phyloP scores from a whole-genome alignment of 371 early-diverging fungal genomes.

The Capillidium rhysosporum region DNA sequence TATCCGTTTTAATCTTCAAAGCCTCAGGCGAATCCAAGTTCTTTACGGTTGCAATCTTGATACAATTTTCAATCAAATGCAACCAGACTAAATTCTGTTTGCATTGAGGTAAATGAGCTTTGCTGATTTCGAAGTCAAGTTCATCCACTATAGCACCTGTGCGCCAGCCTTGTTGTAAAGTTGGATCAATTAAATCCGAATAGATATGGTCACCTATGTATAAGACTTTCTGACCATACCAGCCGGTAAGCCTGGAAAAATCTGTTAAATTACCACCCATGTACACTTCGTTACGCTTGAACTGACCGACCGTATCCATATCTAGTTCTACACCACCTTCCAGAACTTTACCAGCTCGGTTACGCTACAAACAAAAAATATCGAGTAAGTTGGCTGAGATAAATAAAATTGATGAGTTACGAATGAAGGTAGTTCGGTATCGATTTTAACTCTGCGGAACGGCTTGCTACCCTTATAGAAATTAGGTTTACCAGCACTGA shows the following conservation, averaged over 20 bases:
- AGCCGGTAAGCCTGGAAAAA: conserved; percentile 32
- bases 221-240: conserved; percentile 32
- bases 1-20: conserved; percentile 14
- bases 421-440: neutral
- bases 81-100: conserved; percentile 21
- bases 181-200: conserved; percentile 39
- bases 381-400: conserved; percentile 1
- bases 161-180: conserved; percentile 43
- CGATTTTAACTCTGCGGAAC: conserved; percentile 18
- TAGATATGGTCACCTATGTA: conserved; percentile 49
- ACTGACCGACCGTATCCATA: conserved; percentile 21
- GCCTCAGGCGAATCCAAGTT: conserved; percentile 2
- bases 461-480: conserved; percentile 34
- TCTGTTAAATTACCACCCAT: conserved; percentile 35
- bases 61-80: conserved; percentile 24
- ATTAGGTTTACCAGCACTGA: conserved; percentile 31
- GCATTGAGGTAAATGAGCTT: conserved; percentile 11
- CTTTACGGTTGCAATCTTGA: conserved; percentile 23
- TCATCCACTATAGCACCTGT: conserved; percentile 47
- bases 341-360: neutral
- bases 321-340: neutral
- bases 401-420: neutral
- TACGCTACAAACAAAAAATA: neutral
- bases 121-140: conserved; percentile 29
- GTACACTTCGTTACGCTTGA: conserved; percentile 33